Conservation (phyloP, 2,329 filamentous ascomycete genomes). For the Mollisiaceae sp. region DNA sequence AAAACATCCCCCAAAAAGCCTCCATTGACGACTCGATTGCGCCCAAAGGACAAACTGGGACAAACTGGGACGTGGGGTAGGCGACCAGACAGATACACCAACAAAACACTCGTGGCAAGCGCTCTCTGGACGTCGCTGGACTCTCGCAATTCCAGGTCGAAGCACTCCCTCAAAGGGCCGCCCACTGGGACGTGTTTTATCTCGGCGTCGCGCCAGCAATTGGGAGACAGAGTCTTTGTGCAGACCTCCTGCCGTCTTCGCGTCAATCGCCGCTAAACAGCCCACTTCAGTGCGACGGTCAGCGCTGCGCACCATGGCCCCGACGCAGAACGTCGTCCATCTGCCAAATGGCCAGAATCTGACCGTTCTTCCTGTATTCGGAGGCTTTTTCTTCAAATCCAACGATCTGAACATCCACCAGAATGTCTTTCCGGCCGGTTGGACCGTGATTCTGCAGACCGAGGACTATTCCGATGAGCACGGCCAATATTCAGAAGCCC, state of each 20-base stretch:
- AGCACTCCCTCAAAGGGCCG: not conserved
- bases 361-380: slow-evolving; percentile 84
- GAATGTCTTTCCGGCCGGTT: slow-evolving; percentile 80
- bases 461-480: slow-evolving; percentile 48
- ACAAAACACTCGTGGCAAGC: not conserved
- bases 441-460: slow-evolving; percentile 86
- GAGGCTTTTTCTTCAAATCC: slow-evolving; percentile 88
- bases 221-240: not conserved
- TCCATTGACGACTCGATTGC: not conserved
- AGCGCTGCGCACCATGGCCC: slow-evolving; percentile 31
- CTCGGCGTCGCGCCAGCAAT: not conserved
- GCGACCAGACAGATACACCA: not conserved
- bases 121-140: not conserved
- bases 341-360: slow-evolving; percentile 88
- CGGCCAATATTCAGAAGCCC: slow-evolving; percentile 33
- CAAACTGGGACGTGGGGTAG: not conserved
- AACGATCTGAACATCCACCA: slow-evolving; percentile 73
- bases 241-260: not conserved
- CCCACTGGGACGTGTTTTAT: not conserved
- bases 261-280: not conserved
- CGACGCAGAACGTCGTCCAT: slow-evolving; percentile 55
- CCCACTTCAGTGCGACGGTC: slow-evolving; percentile 1
- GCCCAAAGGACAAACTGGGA: too few relatives aligned
- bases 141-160: not conserved
- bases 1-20: not conserved